These are phyloP conservation scores for Sporodiniella umbellata DNA, from an alignment of 371 early-diverging fungal genomes.

Conservation along the genomic window DNA sequence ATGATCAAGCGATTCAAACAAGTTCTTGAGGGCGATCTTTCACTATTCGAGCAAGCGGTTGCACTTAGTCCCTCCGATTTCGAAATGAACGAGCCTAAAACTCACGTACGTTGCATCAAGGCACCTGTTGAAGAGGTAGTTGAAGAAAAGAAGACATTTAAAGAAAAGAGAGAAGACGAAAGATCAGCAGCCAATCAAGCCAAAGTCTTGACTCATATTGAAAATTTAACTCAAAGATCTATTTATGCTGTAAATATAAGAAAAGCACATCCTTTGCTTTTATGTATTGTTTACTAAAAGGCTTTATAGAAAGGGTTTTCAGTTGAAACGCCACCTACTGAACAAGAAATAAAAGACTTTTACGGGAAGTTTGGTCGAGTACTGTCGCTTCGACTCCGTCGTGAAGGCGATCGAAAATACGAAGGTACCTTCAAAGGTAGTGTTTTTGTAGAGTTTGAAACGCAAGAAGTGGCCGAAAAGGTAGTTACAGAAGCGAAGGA, in stretches of 20 bases:
- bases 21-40: conserved; percentile 31
- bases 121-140: conserved; percentile 12
- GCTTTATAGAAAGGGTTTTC: conserved; percentile 39
- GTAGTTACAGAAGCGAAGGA: conserved; percentile 17
- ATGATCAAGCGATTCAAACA: conserved; percentile 44
- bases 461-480: conserved; percentile 21
- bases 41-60: conserved; percentile 25
- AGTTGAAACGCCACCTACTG: conserved; percentile 11
- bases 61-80: conserved; percentile 22
- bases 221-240: conserved; percentile 26
- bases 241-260: conserved; percentile 49
- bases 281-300: no score
- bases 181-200: conserved; percentile 1
- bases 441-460: conserved; percentile 47
- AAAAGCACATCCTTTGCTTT: no score
- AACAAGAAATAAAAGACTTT: conserved; percentile 21
- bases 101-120: conserved; percentile 27
- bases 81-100: conserved; percentile 39
- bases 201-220: conserved; percentile 10
- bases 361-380: conserved; percentile 41
- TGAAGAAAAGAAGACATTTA: conserved; percentile 8
- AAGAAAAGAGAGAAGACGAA: conserved; percentile 2
- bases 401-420: conserved; percentile 27
- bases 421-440: conserved; percentile 34
- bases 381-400: conserved; percentile 27